These are phyloP conservation scores for Hyphopichia burtonii DNA, from an alignment of 1,139 yeast species.

Conservation along the genomic window DNA sequence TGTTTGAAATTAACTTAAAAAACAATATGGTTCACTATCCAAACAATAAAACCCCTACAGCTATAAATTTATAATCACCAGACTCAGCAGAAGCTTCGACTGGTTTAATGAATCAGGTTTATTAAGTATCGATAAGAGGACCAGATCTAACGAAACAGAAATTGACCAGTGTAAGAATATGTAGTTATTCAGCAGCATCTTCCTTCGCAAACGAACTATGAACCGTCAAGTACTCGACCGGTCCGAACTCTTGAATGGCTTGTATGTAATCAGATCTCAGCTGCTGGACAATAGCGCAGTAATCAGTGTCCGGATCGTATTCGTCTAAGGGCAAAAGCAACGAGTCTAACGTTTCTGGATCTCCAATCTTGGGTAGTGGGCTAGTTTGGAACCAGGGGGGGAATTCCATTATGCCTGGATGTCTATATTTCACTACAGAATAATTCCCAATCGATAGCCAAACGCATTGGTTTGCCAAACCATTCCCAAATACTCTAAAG, in stretches of 20 bases:
- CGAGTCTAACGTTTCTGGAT: not conserved
- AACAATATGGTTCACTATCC: too few relatives aligned
- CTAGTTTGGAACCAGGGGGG: not conserved
- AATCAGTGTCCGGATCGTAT: not conserved
- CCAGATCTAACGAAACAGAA: too few relatives aligned
- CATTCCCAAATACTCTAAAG: not conserved
- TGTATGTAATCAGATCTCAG: not conserved
- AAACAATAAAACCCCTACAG: too few relatives aligned
- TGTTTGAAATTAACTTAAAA: too few relatives aligned
- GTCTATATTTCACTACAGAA: not conserved
- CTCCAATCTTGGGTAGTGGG: not conserved
- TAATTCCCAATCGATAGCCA: not conserved
- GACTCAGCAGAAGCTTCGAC: too few relatives aligned
- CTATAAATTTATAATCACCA: too few relatives aligned
- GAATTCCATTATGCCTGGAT: not conserved
- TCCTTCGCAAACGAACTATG: not conserved
- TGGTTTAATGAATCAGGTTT: too few relatives aligned
- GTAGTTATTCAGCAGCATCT: too few relatives aligned
- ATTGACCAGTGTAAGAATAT: too few relatives aligned
- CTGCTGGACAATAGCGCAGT: not conserved
- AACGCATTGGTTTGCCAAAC: not conserved
- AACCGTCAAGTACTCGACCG: not conserved
- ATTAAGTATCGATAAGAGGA: too few relatives aligned
- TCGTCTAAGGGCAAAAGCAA: not conserved
- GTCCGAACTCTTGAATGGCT: not conserved